Evolutionary conservation across 1,139 yeast species (phyloP), one percentile per base, ranked within the genome.

Genomic region (Candida sojae): DNA sequence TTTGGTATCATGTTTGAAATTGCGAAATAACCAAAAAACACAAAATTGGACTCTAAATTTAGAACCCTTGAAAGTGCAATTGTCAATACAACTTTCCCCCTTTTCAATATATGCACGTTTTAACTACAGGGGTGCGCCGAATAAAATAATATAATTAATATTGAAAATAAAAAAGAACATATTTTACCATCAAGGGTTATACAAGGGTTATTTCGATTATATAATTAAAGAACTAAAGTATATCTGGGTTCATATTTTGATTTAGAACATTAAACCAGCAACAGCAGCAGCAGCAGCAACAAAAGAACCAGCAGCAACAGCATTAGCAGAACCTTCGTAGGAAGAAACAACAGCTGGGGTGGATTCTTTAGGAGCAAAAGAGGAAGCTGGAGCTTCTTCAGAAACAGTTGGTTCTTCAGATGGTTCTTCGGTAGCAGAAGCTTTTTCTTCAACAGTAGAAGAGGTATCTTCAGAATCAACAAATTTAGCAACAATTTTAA

Each of bases 401-500:
- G 38, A 12, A 29, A 31, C 21, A 25, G 34, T 23, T 28, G 31
- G 25, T 25, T 29, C 31, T 38, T 25, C 29, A 26, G 39, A 6
- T 23, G 13, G 11, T 37, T 37, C 38, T 17, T 38, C 33, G 12
- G 37, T 32, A n/a, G 41, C n/a, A 17, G 41, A 28, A 11, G 33
- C 10, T 25, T 25, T 11, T 38, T 38, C 41, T 6, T 28, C 23
- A 11, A 25, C 34, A 26, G 39, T 28, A 12, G 43, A 9, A 29
- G 40, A 5, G 17, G 43, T 33, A 9, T 34, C 36, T 44, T 33
- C 37, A 12, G 41, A 39, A 4, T 32, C 44, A 29, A 29, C 46
- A 25, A 39, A 31, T 25, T 28, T 44, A 39, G 49, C 55, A 46
- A 52, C 58, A 36, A 65, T 46, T 46, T 55, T 54, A 30, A 43